Conservation (phyloP, 176 grass and related monocot genomes). For the Carex cristatella region DNA sequence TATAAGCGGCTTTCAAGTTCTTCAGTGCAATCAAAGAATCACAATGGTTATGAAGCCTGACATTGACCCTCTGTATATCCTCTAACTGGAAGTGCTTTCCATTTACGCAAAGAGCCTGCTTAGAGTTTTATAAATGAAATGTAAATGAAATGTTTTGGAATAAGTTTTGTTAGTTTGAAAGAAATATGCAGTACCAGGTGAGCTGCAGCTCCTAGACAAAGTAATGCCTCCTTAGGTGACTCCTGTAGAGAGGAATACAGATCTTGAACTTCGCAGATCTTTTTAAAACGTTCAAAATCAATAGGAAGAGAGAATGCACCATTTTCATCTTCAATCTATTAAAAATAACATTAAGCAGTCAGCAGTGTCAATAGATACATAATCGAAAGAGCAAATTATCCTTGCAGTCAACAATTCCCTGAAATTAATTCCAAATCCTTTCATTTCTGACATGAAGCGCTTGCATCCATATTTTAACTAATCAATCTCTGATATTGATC, state of each 20-base stretch:
- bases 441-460: background rate
- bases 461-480: background rate
- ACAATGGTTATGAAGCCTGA: slow-evolving; percentile 73
- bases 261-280: slow-evolving; percentile 31
- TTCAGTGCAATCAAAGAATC: slow-evolving; percentile 52
- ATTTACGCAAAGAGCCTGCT: slow-evolving; percentile 33
- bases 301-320: slow-evolving; percentile 39
- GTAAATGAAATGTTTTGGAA: background rate
- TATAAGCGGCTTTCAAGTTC: slow-evolving; percentile 77
- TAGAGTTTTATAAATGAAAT: slow-evolving; percentile 11
- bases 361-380: background rate
- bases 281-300: slow-evolving; percentile 56
- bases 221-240: slow-evolving; percentile 59
- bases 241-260: slow-evolving; percentile 34
- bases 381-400: background rate
- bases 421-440: background rate
- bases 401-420: background rate
- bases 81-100: slow-evolving; percentile 22
- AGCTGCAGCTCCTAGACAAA: slow-evolving; percentile 75
- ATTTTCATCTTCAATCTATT: slow-evolving; percentile 53
- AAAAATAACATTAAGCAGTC: slow-evolving; percentile 8
- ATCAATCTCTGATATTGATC: background rate
- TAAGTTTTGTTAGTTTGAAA: background rate
- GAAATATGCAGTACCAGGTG: slow-evolving; percentile 51
- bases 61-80: slow-evolving; percentile 54